Base-by-base conservation (phyloP, 805 yeast species). In the Zygosaccharomyces siamensis region DNA sequence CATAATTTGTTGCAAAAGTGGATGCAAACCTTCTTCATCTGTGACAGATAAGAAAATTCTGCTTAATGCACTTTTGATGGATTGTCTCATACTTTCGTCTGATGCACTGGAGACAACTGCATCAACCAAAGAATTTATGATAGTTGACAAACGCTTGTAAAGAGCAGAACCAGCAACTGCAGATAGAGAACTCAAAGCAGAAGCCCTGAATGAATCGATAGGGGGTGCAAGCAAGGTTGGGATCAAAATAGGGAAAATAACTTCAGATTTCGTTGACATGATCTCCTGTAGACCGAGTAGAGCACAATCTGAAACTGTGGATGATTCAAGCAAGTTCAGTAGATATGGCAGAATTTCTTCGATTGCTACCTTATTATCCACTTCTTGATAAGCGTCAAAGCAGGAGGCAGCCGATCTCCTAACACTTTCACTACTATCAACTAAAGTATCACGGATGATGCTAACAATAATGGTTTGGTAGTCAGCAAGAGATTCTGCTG, bases 361-460 rank as follows among this genome's bases (percentile, higher is more conserved):
- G 55, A 89, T 83, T 5, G 95, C 97, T 39, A 77, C 76, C 59
- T 84, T 84, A 48, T 97, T 98, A 57, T 89, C 76, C 47, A 80
- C 76, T 47, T 80, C 84, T 65, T 90, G 96, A 59, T 89, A 80
- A 5, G 82, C 83, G 59, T 93, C 98, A 62, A 93, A 92, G 0
- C 96, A 90, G 39, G 76, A 75, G 3, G 97, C 97, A 18, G 99
- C 96, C 12, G 97, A 85, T 60, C 81, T 90, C 63, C 99, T 81
- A 12, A 92, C 97, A 14, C 74, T 71, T 4, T 80, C 74, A 47
- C 83, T 78, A 8, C 81, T 68, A 60, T 93, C 98, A 43, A 86
- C 79, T 58, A 93, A 76, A 2, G 96, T 86, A 39, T 78, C 79
- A 50, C 92, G 81, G 40, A 92, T 81, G 56, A 92, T 86, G 24